A percentile compares a stretch with the other conserved stretches of the same genome.
Conservation (phyloP, 179 eudicot species). For the Nepenthes alata region DNA sequence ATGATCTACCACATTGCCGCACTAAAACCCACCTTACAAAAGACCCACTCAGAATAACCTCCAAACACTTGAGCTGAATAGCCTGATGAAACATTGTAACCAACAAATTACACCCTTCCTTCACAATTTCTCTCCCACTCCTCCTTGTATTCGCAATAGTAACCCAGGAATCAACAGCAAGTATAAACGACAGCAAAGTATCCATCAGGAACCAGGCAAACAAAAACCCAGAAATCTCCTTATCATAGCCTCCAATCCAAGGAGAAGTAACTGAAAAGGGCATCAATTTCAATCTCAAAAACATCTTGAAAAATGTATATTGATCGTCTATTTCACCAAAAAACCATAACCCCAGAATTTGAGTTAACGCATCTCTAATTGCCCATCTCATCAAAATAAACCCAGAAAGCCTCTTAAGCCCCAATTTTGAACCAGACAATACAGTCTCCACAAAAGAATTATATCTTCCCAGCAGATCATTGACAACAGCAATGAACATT, state of each 20-base stretch:
- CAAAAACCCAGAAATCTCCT: slow-evolving; percentile 68
- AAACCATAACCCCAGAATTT: slow-evolving; percentile 68
- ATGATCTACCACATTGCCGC: slow-evolving; percentile 34
- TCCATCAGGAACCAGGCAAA: slow-evolving; percentile 67
- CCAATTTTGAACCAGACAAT: slow-evolving; percentile 65
- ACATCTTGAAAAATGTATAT: slow-evolving; percentile 73
- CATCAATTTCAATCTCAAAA: slow-evolving; percentile 86
- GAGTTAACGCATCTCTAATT: slow-evolving; percentile 73
- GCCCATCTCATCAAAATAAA: slow-evolving; percentile 91
- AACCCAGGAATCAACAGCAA: slow-evolving; percentile 83
- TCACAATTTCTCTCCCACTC: slow-evolving; percentile 82
- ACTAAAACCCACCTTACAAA: slow-evolving; percentile 55
- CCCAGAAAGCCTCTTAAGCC: slow-evolving; percentile 69
- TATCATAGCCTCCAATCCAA: slow-evolving; percentile 64
- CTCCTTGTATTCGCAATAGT: slow-evolving; percentile 67
- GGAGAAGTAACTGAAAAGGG: slow-evolving; percentile 67
- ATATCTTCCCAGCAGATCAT: slow-evolving; percentile 44
- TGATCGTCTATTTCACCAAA: slow-evolving; percentile 89
- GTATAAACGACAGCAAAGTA: slow-evolving; percentile 53
- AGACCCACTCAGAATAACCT: slow-evolving; percentile 71
- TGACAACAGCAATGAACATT: slow-evolving; percentile 53
- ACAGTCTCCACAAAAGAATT: slow-evolving; percentile 29
- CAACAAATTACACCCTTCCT: slow-evolving; percentile 75
- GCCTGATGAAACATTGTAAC: slow-evolving; percentile 62
- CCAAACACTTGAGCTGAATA: slow-evolving; percentile 59